Evolutionary conservation across 1,284 basidiomycete genomes (phyloP).

Genomic region (Microbotryomycetes sp.): DNA sequence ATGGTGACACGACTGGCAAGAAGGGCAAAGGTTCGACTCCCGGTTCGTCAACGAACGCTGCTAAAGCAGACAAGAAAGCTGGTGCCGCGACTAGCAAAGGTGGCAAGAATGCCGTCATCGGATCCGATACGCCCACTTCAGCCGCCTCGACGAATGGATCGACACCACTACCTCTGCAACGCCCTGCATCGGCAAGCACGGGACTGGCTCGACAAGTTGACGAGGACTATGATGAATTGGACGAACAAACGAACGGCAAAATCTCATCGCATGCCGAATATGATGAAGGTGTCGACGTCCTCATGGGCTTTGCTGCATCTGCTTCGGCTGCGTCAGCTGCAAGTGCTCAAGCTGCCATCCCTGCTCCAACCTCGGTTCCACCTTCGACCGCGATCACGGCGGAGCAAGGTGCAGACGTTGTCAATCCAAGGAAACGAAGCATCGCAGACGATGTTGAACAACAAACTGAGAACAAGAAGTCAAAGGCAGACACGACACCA

Average conservation of each 20-base stretch:
- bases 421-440: not conserved
- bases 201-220: constrained; percentile 60
- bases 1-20: constrained; percentile 14
- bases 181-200: not conserved
- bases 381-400: constrained; percentile 5
- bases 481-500: not conserved
- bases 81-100: constrained; percentile 10
- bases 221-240: constrained; percentile 67
- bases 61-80: not conserved
- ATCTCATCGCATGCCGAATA: constrained; percentile 45
- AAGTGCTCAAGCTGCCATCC: not conserved
- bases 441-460: not conserved
- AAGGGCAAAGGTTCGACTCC: not conserved
- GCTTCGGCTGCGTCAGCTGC: constrained; percentile 6
- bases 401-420: not conserved
- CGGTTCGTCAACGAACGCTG: not conserved
- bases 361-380: not conserved
- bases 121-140: not conserved
- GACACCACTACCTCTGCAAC: constrained; percentile 2
- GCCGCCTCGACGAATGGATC: not conserved
- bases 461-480: not conserved
- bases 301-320: constrained; percentile 53
- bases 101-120: constrained; percentile 18
- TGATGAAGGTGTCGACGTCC: constrained; percentile 48
- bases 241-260: not conserved